A percentile compares a stretch with the other conserved stretches of the same genome.
Conservation (phyloP, 2,329 filamentous ascomycete species). For the Cladophialophora carrionii region DNA sequence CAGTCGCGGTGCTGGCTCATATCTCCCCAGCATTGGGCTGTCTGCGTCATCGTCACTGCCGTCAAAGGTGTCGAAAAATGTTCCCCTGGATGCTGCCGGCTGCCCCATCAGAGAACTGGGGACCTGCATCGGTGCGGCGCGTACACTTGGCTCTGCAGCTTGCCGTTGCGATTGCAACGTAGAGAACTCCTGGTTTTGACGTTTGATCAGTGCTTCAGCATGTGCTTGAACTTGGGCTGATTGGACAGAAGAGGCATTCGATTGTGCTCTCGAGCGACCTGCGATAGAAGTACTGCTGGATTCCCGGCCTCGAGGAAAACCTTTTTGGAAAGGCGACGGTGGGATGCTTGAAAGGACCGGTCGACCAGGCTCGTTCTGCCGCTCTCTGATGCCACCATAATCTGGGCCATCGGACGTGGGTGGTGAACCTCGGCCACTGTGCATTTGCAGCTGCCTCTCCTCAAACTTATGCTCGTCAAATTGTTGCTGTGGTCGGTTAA, state of each 20-base stretch:
- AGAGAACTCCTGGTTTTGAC: constrained; percentile 36
- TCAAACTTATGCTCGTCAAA: constrained; percentile 87
- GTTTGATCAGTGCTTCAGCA: constrained; percentile 36
- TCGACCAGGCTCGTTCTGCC: constrained; percentile 27
- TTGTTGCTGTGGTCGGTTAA: constrained; percentile 71
- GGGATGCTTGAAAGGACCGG: constrained; percentile 15
- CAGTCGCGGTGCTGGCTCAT: constrained; percentile 28
- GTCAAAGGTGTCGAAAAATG: constrained; percentile 35
- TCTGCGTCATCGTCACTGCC: constrained; percentile 46
- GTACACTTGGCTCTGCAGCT: not conserved
- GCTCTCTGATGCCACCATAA: constrained; percentile 35
- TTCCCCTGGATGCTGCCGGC: constrained; percentile 30
- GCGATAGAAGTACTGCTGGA: constrained; percentile 12
- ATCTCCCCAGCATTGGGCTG: constrained; percentile 32
- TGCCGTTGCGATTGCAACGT: constrained; percentile 25
- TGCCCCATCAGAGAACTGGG: constrained; percentile 16
- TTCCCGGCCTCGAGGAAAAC: constrained; percentile 8
- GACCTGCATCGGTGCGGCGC: not conserved
- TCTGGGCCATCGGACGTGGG: constrained; percentile 34
- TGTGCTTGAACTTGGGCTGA: constrained; percentile 33
- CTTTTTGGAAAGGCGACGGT: constrained; percentile 19
- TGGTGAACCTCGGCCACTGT: constrained; percentile 71
- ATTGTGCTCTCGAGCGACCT: constrained; percentile 28
- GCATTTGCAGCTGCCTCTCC: constrained; percentile 78
- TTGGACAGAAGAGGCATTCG: constrained; percentile 29